Conservation (phyloP, 2,329 filamentous ascomycete genomes). For the Byssothecium circinans region DNA sequence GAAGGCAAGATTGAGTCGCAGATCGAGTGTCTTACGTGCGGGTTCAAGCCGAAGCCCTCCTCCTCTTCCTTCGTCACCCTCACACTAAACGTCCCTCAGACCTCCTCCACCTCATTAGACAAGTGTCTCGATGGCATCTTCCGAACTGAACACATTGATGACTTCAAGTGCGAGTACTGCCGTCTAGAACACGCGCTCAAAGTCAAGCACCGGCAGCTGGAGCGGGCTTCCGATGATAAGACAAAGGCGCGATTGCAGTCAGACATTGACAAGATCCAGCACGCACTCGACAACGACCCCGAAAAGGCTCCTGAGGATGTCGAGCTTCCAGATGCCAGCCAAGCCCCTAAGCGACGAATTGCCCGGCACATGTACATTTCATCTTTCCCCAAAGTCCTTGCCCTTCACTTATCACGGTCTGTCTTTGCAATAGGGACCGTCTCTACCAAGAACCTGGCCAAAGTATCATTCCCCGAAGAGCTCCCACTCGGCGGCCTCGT, state of each 20-base stretch:
- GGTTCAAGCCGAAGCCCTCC: conserved; percentile 83
- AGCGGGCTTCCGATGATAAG: conserved; percentile 37
- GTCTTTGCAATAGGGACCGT: conserved; percentile 78
- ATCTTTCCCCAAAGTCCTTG: conserved; percentile 83
- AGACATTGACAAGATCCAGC: conserved; percentile 66
- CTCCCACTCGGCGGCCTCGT: conserved; percentile 79
- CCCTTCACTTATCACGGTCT: conserved; percentile 88
- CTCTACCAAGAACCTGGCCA: conserved; percentile 91
- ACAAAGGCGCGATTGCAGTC: conserved; percentile 55
- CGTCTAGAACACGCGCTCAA: conserved; percentile 78
- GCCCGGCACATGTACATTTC: conserved; percentile 86
- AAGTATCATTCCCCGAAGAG: conserved; percentile 88
- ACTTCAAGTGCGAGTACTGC: conserved; percentile 94
- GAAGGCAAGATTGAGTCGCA: conserved; percentile 93
- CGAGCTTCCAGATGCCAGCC: conserved; percentile 70
- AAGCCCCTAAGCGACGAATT: conserved; percentile 80
- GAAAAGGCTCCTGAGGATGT: conserved; percentile 75
- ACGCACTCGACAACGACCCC: conserved; percentile 76
- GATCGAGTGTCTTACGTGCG: conserved; percentile 87
- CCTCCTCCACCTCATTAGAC: conserved; percentile 74
- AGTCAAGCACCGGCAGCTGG: conserved; percentile 62
- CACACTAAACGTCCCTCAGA: conserved; percentile 87
- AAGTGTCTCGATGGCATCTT: conserved; percentile 91
- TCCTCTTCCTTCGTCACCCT: conserved; percentile 87
- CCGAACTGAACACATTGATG: conserved; percentile 93